Evolutionary conservation across 805 yeast species (phyloP).

Genomic region (Saturnispora silvae): DNA sequence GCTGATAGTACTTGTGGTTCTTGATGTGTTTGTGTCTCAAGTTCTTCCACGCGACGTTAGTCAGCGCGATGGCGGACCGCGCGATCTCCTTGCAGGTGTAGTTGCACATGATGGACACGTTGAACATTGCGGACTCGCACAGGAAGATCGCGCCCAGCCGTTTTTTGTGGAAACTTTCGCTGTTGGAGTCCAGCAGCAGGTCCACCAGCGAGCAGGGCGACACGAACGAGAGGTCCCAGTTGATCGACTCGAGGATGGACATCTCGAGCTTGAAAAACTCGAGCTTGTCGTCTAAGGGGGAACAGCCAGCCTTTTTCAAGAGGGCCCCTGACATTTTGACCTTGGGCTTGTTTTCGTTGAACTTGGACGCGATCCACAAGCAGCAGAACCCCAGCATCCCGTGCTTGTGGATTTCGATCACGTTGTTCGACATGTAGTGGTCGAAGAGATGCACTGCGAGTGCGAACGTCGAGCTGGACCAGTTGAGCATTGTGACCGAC

Average conservation of each 20-base stretch:
- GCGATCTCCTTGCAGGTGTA: constrained; percentile 37
- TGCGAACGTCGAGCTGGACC: constrained; percentile 28
- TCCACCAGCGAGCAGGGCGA: constrained; percentile 58
- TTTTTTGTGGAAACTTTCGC: constrained; percentile 33
- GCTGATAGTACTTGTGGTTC: constrained; percentile 22
- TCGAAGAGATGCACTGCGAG: constrained; percentile 30
- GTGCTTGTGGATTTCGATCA: constrained; percentile 27
- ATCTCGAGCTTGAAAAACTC: constrained; percentile 57
- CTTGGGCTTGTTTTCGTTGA: constrained; percentile 42
- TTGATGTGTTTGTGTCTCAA: constrained; percentile 26
- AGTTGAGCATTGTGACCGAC: constrained; percentile 20
- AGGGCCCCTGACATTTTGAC: constrained; percentile 28
- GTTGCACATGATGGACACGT: constrained; percentile 45
- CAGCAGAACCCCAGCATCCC: constrained; percentile 34
- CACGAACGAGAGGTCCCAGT: constrained; percentile 55
- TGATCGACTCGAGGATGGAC: constrained; percentile 48
- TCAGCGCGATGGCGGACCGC: constrained; percentile 39
- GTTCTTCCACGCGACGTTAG: constrained; percentile 35
- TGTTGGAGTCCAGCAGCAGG: constrained; percentile 30
- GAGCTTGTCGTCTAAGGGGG: constrained; percentile 13
- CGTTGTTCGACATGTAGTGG: constrained; percentile 27
- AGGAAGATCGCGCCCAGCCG: constrained; percentile 48
- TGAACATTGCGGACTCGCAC: constrained; percentile 58
- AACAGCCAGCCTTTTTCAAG: constrained; percentile 23
- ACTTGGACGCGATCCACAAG: constrained; percentile 36